Conservation (phyloP, 2,329 filamentous ascomycete species). For the Neopestalotiopsis clavispora region DNA sequence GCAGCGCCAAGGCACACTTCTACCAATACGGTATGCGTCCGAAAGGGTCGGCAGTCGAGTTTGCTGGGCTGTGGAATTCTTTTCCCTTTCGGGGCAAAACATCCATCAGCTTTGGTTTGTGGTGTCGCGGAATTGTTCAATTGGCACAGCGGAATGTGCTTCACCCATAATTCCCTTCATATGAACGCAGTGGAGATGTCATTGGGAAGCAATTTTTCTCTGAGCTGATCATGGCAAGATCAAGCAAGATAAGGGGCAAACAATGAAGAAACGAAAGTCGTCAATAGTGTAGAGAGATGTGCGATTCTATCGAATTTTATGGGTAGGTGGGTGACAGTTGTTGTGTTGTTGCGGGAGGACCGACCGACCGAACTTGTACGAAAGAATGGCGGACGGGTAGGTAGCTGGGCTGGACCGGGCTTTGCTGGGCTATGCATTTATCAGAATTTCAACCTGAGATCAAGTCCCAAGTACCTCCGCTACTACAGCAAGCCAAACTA, state of each 20-base stretch:
- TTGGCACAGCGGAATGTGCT: background rate
- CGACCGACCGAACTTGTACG: no score
- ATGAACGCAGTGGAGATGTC: background rate
- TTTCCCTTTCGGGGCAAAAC: slow-evolving; percentile 6
- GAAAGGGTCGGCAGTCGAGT: slow-evolving; percentile 12
- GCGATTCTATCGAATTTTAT: background rate
- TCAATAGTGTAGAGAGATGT: background rate
- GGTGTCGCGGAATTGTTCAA: slow-evolving; percentile 11
- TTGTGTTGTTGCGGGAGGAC: background rate
- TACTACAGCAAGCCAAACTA: no score
- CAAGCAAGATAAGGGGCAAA: background rate
- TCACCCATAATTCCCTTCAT: background rate
- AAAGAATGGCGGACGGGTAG: no score
- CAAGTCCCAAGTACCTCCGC: no score
- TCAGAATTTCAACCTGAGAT: no score
- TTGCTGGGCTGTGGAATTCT: background rate
- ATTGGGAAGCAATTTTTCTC: background rate
- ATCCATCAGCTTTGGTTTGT: background rate
- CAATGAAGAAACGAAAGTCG: background rate
- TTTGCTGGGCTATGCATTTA: no score
- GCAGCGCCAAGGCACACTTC: slow-evolving; percentile 15
- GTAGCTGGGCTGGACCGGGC: no score
- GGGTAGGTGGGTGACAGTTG: background rate
- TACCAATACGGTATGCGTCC: slow-evolving; percentile 22
- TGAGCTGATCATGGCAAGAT: background rate